Conservation (phyloP, 2,329 filamentous ascomycete species). For the Fusarium redolens region DNA sequence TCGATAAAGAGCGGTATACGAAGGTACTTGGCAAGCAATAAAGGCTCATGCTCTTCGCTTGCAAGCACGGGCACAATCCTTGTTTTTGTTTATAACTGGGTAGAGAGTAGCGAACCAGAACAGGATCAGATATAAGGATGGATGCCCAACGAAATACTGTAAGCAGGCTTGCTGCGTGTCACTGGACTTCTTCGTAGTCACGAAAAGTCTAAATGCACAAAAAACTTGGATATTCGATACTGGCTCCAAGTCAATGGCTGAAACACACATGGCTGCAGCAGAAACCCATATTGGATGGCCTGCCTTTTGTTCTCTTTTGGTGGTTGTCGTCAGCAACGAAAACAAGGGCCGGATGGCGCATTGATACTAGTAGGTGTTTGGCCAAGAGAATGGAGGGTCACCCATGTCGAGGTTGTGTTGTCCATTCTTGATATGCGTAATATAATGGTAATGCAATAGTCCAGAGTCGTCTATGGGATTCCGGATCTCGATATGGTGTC, state of each 20-base stretch:
- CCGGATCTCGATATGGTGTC: not conserved
- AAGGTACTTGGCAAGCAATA: not conserved
- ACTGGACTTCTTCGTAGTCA: not conserved
- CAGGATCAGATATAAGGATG: conserved; percentile 1
- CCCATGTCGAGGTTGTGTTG: conserved; percentile 33
- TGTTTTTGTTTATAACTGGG: conserved; percentile 9
- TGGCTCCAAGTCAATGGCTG: conserved; percentile 7
- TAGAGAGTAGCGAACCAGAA: conserved; percentile 9
- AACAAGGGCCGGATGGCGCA: conserved; percentile 32
- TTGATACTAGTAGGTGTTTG: conserved; percentile 29
- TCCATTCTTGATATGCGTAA: conserved; percentile 12
- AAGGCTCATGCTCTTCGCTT: conserved; percentile 9
- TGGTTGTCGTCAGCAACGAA: conserved; percentile 44
- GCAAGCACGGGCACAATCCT: conserved; percentile 6
- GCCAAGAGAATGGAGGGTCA: conserved; percentile 28
- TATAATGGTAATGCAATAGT: conserved; percentile 3
- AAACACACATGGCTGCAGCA: conserved; percentile 14
- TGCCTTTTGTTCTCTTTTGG: conserved; percentile 19
- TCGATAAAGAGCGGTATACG: conserved; percentile 32
- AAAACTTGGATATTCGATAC: conserved; percentile 13
- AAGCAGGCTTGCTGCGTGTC: not conserved
- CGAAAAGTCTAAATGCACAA: conserved; percentile 16
- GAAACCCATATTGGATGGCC: conserved; percentile 9
- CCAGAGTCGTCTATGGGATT: not conserved
- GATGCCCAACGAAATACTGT: conserved; percentile 23